Evolutionary conservation across 257 asterid species (phyloP).

Genomic region (Ehretia macrophylla): DNA sequence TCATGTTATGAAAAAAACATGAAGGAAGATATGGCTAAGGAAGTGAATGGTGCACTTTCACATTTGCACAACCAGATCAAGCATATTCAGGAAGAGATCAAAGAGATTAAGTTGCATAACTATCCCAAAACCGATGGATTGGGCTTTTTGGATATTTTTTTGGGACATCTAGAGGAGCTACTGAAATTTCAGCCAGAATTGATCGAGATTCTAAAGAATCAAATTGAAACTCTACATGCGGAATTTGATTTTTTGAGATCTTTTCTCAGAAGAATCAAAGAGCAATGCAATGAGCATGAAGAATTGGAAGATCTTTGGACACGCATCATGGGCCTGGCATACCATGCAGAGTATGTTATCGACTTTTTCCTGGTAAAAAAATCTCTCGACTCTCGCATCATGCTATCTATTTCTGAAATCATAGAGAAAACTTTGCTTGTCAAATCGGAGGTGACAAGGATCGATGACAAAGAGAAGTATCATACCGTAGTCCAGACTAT

Average conservation of each 20-base stretch:
- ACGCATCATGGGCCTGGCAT: background rate
- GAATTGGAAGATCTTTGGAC: conserved; percentile 1
- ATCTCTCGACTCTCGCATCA: background rate
- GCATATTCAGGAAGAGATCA: background rate
- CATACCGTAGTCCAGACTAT: too few species aligned
- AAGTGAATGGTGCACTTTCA: background rate
- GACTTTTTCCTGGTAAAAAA: background rate
- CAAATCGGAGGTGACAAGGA: background rate
- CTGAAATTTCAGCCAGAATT: background rate
- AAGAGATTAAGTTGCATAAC: background rate
- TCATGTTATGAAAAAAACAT: background rate
- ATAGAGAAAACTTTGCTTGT: background rate
- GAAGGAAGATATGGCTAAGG: background rate
- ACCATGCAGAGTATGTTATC: conserved; percentile 1
- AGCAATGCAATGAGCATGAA: background rate
- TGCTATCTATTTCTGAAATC: background rate
- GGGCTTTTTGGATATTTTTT: conserved; percentile 1
- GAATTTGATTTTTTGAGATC: background rate
- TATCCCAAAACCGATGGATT: background rate
- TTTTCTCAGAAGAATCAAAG: background rate
- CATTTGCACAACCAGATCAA: background rate
- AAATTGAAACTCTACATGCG: too few species aligned
- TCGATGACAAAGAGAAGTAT: background rate
- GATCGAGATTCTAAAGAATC: too few species aligned
- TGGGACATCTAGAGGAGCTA: background rate